Percentiles rank a stretch among this genome's conserved stretches.
These are phyloP conservation scores for Vachellia pachyceras DNA, from an alignment of 306 rosid genomes.

Conservation along the genomic window DNA sequence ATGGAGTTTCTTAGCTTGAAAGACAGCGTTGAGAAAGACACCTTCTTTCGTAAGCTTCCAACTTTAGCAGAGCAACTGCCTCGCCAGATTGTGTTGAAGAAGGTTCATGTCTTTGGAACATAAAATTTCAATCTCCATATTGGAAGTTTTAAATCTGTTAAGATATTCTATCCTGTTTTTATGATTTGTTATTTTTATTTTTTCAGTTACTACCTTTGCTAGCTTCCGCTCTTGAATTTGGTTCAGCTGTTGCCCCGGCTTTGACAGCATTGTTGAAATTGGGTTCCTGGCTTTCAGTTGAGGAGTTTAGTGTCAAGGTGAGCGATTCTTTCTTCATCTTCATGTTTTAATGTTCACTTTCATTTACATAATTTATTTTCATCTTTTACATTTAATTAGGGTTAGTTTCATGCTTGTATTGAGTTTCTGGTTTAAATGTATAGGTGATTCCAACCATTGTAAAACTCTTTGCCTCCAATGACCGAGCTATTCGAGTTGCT, in stretches of 20 bases:
- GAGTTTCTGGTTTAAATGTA: conserved; percentile 36
- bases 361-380: conserved; percentile 1
- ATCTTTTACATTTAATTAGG: conserved; percentile 11
- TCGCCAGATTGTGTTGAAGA: conserved; percentile 88
- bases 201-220: conserved; percentile 94
- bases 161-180: conserved; percentile 36
- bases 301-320: conserved; percentile 88
- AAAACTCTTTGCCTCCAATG: conserved; percentile 95
- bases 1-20: conserved; percentile 98
- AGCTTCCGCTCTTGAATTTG: conserved; percentile 99
- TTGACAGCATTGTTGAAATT: conserved; percentile 94
- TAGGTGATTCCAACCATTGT: conserved; percentile 87
- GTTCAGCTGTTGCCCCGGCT: conserved; percentile 99
- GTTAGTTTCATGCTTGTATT: conserved; percentile 30
- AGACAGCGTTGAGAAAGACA: conserved; percentile 97
- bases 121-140: conserved; percentile 19
- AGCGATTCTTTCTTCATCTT: conserved; percentile 32
- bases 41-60: conserved; percentile 99
- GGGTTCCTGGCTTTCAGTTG: conserved; percentile 94
- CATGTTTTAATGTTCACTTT: not conserved
- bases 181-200: conserved; percentile 45
- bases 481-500: conserved; percentile 87
- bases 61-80: conserved; percentile 98
- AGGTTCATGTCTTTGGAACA: conserved; percentile 58
- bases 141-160: conserved; percentile 11